Conservation (phyloP, 208 protist species). For the Novymonas esmeraldas region DNA sequence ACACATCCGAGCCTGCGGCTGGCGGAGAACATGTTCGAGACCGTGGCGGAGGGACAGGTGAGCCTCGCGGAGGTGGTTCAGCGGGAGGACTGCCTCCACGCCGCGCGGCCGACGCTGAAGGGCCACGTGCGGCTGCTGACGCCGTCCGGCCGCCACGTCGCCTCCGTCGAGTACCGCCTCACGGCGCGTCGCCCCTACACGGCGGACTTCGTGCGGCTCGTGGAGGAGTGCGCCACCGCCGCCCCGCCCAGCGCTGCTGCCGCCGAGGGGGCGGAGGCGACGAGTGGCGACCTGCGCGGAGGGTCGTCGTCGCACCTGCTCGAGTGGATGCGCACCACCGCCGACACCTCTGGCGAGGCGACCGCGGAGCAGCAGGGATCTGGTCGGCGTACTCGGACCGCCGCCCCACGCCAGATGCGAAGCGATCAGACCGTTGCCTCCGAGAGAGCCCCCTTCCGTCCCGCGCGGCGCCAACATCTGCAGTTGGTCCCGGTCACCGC, state of each 20-base stretch:
- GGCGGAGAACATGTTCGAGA: slow-evolving; percentile 74
- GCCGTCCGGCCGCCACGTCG: slow-evolving; percentile 56
- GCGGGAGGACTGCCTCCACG: slow-evolving; percentile 37
- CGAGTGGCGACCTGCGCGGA: not conserved
- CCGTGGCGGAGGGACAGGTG: slow-evolving; percentile 78
- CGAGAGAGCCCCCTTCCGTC: not conserved
- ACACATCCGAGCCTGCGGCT: slow-evolving; percentile 33
- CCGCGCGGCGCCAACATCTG: slow-evolving; percentile 13
- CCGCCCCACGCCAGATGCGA: not conserved
- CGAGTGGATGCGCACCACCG: slow-evolving; percentile 29
- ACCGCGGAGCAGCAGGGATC: slow-evolving; percentile 1
- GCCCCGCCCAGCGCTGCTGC: not conserved
- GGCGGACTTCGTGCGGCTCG: slow-evolving; percentile 58
- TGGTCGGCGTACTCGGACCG: not conserved
- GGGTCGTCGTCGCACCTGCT: slow-evolving; percentile 14
- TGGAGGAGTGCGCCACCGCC: slow-evolving; percentile 25
- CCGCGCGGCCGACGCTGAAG: slow-evolving; percentile 62
- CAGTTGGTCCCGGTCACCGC: slow-evolving; percentile 25
- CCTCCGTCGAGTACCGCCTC: slow-evolving; percentile 84
- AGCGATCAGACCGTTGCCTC: not conserved
- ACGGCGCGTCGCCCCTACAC: slow-evolving; percentile 80
- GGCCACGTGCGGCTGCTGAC: slow-evolving; percentile 75
- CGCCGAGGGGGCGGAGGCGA: not conserved
- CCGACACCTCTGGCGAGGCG: slow-evolving; percentile 13
- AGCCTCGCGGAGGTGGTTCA: slow-evolving; percentile 65